Conservation (phyloP, 1,284 basidiomycete species). For the Malassezia sympodialis region DNA sequence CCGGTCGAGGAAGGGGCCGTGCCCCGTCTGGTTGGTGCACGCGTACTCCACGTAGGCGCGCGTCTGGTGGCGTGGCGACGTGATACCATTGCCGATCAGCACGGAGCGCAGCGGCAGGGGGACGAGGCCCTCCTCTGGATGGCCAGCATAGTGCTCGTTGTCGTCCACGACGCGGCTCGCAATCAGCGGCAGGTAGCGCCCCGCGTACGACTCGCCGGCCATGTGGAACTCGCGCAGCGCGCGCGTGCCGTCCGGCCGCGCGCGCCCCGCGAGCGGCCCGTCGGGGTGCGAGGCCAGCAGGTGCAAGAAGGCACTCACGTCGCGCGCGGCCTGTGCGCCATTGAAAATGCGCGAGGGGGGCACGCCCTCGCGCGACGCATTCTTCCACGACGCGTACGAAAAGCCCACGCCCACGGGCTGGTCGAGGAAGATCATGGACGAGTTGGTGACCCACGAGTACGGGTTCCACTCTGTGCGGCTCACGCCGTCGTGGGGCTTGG, state of each 20-base stretch:
- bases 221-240: slow-evolving; percentile 30
- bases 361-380: slow-evolving; percentile 25
- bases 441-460: slow-evolving; percentile 40
- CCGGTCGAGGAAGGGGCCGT: slow-evolving; percentile 28
- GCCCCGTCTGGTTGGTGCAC: slow-evolving; percentile 32
- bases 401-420: slow-evolving; percentile 45
- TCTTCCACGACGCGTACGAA: slow-evolving; percentile 43
- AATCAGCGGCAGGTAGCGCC: slow-evolving; percentile 38
- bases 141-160: slow-evolving; percentile 28
- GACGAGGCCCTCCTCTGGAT: slow-evolving; percentile 33
- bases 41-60: slow-evolving; percentile 41
- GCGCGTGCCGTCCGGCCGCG: neutral
- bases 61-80: slow-evolving; percentile 38
- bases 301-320: slow-evolving; percentile 43
- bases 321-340: slow-evolving; percentile 31
- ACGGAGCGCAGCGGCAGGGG: slow-evolving; percentile 35
- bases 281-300: slow-evolving; percentile 35
- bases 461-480: slow-evolving; percentile 35
- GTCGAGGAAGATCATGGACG: slow-evolving; percentile 42
- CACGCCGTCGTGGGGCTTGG: slow-evolving; percentile 17
- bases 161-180: slow-evolving; percentile 38
- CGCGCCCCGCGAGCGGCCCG: neutral
- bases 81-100: slow-evolving; percentile 47
- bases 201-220: slow-evolving; percentile 43
- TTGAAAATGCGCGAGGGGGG: slow-evolving; percentile 34